Base-by-base conservation (phyloP, 495 filamentous ascomycete species). In the Oleoguttula mirabilis region DNA sequence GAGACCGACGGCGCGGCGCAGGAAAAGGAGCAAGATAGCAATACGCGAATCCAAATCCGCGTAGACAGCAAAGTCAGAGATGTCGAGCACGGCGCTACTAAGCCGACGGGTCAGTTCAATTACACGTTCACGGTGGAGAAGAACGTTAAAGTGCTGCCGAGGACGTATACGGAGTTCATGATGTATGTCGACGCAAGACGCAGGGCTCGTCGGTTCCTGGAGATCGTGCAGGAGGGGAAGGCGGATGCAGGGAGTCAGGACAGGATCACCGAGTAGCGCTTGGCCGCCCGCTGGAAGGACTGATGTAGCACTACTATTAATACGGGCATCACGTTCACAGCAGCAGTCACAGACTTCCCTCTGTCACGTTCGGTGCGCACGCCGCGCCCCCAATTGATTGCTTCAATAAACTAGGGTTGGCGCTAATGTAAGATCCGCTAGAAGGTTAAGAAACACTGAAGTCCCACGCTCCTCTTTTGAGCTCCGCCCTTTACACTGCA, bases 101-200 rank as follows among this genome's bases (percentile, higher is more conserved):
- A 80, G 57, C 73, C 79, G 20, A 86, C 84, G 1, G 84, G 84
- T 1, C 76, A 80, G 55, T 88, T 92, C 57, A 84, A 88, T 47
- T 88, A 92, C 54, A 88, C 84, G 0, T 88, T 88, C 59, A 65
- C 75, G 23, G 83, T 88, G 16, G 72, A 77, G 30, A 77, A 69
- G 55, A 71, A 82, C 54, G 63, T 88, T 22, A 69, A 79, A 51
- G 75, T 88, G 21, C 75, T 88, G 67, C 84, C 84, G 16, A 66
- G 77, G 55, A 77, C 70, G 0, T 88, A 86, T 54, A 66, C 70
- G 10, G 79, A 88, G 58, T 84, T 77, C 51, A 86, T 86, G 81
- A 71, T 82, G 57, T 88, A 79, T 66, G 65, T 82, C 16, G 81
- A 88, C 63, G 79, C 80, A 7, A 55, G 81, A 41, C 60, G 82